Evolutionary conservation across 108 stramenopile species (phyloP).

Genomic region (Skeletonema marinoi): DNA sequence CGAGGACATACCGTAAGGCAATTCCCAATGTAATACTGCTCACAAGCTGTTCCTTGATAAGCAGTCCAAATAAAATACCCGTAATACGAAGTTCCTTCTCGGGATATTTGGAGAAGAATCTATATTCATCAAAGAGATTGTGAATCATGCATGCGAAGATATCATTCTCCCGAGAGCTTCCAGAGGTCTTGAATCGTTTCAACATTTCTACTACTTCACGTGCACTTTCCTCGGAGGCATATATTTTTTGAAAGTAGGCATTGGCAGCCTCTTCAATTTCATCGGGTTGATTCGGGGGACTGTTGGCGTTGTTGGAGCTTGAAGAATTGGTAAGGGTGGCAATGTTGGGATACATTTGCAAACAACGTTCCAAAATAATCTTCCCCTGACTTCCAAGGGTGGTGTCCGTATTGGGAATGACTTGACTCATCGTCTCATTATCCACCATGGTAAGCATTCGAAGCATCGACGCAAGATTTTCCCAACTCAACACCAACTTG

Average conservation of each 20-base stretch:
- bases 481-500: conserved; percentile 68
- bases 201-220: conserved; percentile 96
- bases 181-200: conserved; percentile 93
- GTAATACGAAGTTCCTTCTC: conserved; percentile 99
- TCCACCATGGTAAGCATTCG: conserved; percentile 63
- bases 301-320: conserved; percentile 19
- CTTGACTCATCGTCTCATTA: conserved; percentile 48
- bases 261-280: conserved; percentile 97
- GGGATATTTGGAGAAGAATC: conserved; percentile 98
- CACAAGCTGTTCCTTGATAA: conserved; percentile 98
- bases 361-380: conserved; percentile 66
- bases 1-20: conserved; percentile 96
- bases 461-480: conserved; percentile 68
- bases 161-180: conserved; percentile 92
- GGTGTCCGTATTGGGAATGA: conserved; percentile 43
- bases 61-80: conserved; percentile 94
- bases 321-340: conserved; percentile 16
- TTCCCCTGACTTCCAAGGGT: conserved; percentile 77
- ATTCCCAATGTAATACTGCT: conserved; percentile 98
- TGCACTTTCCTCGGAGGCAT: conserved; percentile 93
- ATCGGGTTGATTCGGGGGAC: conserved; percentile 46
- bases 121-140: conserved; percentile 98
- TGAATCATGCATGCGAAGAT: conserved; percentile 99
- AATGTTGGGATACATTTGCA: conserved; percentile 59
- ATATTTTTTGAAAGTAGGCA: conserved; percentile 97